Conservation (phyloP, 768 basidiomycete genomes). For the Hebeloma cylindrosporum region DNA sequence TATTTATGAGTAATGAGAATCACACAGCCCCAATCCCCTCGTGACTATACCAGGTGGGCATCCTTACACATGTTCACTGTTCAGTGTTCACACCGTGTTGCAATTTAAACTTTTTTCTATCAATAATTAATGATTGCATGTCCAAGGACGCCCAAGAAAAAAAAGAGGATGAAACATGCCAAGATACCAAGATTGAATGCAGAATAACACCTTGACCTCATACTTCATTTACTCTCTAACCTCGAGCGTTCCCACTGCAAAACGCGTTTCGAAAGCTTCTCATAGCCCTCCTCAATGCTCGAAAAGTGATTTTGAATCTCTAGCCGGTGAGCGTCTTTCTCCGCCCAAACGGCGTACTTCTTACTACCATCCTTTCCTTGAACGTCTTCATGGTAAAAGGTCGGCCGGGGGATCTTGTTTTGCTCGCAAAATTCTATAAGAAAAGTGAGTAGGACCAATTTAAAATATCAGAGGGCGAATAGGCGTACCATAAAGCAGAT, state of each 20-base stretch:
- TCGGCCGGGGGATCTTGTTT: constrained; percentile 26
- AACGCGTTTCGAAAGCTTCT: constrained; percentile 47
- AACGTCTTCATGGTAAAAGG: constrained; percentile 32
- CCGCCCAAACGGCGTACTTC: constrained; percentile 45
- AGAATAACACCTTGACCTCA: background rate
- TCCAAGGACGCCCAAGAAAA: too few species aligned
- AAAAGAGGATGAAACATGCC: background rate
- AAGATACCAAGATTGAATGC: background rate
- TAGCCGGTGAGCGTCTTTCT: constrained; percentile 42
- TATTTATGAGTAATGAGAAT: too few species aligned
- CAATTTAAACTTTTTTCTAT: too few species aligned
- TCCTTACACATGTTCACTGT: too few species aligned
- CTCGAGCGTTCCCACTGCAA: constrained; percentile 30
- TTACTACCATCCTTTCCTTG: constrained; percentile 26
- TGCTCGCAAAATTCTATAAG: constrained; percentile 23
- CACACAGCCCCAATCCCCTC: too few species aligned
- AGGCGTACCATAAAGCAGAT: constrained; percentile 19
- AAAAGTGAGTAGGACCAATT: background rate
- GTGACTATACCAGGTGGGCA: too few species aligned
- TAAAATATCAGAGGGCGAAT: background rate
- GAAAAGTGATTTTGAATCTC: constrained; percentile 43
- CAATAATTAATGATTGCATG: too few species aligned
- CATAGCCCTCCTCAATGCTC: constrained; percentile 38
- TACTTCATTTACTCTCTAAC: constrained; percentile 6
- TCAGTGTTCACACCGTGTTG: too few species aligned